A percentile compares a stretch with the other conserved stretches of the same genome.
These are phyloP conservation scores for Populus hybrid DNA, from an alignment of 441 rosid species.

Conservation along the genomic window DNA sequence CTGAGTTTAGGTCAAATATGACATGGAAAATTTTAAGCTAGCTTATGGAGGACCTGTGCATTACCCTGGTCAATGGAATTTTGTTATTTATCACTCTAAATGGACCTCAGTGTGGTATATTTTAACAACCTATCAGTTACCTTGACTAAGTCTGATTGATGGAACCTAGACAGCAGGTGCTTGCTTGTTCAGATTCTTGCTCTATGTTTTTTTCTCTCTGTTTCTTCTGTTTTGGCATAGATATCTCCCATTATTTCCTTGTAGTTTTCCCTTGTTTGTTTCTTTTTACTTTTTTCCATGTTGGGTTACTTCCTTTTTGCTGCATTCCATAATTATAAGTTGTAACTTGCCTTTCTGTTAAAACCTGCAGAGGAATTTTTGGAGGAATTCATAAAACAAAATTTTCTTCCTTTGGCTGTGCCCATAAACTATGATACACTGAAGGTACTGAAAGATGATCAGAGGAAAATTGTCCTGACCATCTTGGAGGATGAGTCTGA, in stretches of 20 bases:
- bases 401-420: constrained; percentile 67
- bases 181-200: neutral
- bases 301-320: neutral
- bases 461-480: constrained; percentile 72
- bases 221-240: neutral
- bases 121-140: neutral
- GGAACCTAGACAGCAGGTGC: neutral
- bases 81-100: neutral
- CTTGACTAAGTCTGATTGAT: neutral
- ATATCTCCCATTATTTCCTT: neutral
- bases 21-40: neutral
- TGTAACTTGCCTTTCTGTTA: constrained; percentile 14
- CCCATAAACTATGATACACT: constrained; percentile 74
- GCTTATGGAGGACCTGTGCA: neutral
- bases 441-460: constrained; percentile 70
- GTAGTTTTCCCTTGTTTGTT: neutral
- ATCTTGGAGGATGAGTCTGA: constrained; percentile 69
- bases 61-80: neutral
- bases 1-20: neutral
- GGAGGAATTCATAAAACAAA: constrained; percentile 77
- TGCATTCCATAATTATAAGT: neutral
- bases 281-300: neutral
- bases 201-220: neutral
- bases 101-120: neutral
- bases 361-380: constrained; percentile 55